Evolutionary conservation across 1,284 basidiomycete species (phyloP), one percentile per base, ranked within the genome.

Genomic region (Ganoderma lingzhi): DNA sequence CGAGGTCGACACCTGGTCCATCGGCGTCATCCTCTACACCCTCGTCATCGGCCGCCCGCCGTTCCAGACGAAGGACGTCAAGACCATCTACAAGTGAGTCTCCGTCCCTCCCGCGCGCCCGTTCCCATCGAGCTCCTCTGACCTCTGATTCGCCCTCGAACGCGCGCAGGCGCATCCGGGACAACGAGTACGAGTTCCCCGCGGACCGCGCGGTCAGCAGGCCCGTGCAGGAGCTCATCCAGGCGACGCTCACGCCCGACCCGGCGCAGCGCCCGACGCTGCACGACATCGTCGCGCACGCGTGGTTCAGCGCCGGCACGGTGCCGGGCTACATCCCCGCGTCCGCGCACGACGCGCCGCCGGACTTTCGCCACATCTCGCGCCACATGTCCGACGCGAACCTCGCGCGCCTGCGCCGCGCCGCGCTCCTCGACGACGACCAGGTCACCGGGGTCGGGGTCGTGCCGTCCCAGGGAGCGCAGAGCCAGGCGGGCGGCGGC

Each of bases 1-100:
- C 77, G 97, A 99, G 82, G 97, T 99, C 44, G 97, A 99, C 78
- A 94, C 97, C 10, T 99, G 97, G 98, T 96, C 94, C 6, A 93
- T 98, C 64, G 98, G 97, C 14, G 97, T 99, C 64, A 99, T 99
- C 71, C 83, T 98, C 75, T 99, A 99, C 79, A 99, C 98, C 0
- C 90, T 99, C 63, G 85, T 98, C 41, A 88, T 99, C 37, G 98
- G 97, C 41, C 91, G 93, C 56, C 97, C 98, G 1, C 97, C 97
- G 0, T 99, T 99, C 86, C 97, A 99, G 80, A 99, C 96, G 10
- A 96, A 97, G 80, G 96, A 98, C 65, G 96, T 99, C 76, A 97
- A 98, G 81, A 91, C 90, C 10, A 98, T 98, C 71, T 97, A 98
- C 82, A 92, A 95, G 91, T 93, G 72, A 80, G 91, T 80, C 4